Conservation (phyloP, 2,329 filamentous ascomycete genomes). For the Hymenoscyphus fraxineus region DNA sequence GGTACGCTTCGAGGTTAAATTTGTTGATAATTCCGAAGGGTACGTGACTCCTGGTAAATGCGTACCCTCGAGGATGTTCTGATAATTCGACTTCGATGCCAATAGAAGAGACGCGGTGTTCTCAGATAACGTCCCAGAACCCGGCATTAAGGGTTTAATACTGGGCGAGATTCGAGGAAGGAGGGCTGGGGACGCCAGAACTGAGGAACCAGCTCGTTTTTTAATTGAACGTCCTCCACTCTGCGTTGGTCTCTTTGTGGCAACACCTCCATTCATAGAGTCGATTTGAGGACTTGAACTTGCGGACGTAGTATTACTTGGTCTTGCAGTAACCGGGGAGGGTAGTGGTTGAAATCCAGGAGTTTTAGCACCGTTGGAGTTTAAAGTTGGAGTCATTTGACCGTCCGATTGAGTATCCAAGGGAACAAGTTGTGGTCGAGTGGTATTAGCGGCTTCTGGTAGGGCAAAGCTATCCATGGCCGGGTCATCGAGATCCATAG, state of each 20-base stretch:
- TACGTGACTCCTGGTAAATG: slow-evolving; percentile 86
- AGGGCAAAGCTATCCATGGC: slow-evolving; percentile 65
- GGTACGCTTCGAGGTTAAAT: slow-evolving; percentile 91
- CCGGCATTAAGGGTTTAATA: slow-evolving; percentile 85
- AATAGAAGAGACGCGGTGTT: slow-evolving; percentile 69
- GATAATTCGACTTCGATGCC: slow-evolving; percentile 94
- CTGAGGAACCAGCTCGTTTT: slow-evolving; percentile 69
- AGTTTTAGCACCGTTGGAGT: slow-evolving; percentile 33
- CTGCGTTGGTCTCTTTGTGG: slow-evolving; percentile 50
- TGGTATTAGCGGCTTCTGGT: slow-evolving; percentile 64
- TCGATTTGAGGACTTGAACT: slow-evolving; percentile 52
- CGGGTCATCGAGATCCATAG: slow-evolving; percentile 45
- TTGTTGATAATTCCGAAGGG: slow-evolving; percentile 85
- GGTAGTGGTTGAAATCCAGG: slow-evolving; percentile 38
- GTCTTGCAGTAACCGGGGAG: slow-evolving; percentile 43
- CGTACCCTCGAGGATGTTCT: slow-evolving; percentile 93
- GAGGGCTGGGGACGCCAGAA: slow-evolving; percentile 80
- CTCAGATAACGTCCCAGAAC: slow-evolving; percentile 50
- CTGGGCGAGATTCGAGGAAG: slow-evolving; percentile 87
- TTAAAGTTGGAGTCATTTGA: slow-evolving; percentile 52
- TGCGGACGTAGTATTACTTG: slow-evolving; percentile 41
- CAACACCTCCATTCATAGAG: slow-evolving; percentile 46
- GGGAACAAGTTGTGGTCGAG: slow-evolving; percentile 45
- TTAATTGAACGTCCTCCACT: slow-evolving; percentile 54
- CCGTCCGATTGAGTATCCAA: slow-evolving; percentile 51